phyloP scores from a whole-genome alignment of 345 rosid genomes.

The Excoecaria agallocha region DNA sequence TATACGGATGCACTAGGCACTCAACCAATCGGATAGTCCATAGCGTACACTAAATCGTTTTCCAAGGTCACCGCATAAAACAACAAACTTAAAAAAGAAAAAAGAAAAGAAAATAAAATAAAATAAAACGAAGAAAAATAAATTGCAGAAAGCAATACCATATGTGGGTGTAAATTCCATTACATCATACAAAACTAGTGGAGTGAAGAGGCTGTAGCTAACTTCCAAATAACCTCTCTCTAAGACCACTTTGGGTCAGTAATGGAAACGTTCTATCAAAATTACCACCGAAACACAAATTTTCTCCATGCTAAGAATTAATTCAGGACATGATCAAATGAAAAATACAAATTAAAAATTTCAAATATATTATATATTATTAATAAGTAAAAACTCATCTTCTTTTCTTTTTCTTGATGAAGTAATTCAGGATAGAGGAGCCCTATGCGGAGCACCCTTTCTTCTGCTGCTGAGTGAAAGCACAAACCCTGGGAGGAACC shows the following conservation, averaged over 20 bases:
- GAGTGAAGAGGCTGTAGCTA: slow-evolving; percentile 6
- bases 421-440: slow-evolving; percentile 59
- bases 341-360: slow-evolving; percentile 4
- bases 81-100: no score
- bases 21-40: no score
- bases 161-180: slow-evolving; percentile 32
- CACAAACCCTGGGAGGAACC: slow-evolving; percentile 60
- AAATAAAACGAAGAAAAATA: no score
- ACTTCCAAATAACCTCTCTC: background rate
- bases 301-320: no score
- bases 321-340: no score
- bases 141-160: background rate
- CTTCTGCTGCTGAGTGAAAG: slow-evolving; percentile 63
- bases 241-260: slow-evolving; percentile 37
- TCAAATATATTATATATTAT: background rate
- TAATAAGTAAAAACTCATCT: background rate
- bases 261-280: slow-evolving; percentile 34
- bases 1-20: no score
- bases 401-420: background rate
- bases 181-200: slow-evolving; percentile 52
- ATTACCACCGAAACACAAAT: no score
- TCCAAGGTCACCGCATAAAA: no score
- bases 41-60: no score
- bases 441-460: slow-evolving; percentile 89
- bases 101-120: no score